Evolutionary conservation across 192 early-diverging fungal genomes (phyloP), one percentile per base, ranked within the genome.

Genomic region (Coemansia sp.): DNA sequence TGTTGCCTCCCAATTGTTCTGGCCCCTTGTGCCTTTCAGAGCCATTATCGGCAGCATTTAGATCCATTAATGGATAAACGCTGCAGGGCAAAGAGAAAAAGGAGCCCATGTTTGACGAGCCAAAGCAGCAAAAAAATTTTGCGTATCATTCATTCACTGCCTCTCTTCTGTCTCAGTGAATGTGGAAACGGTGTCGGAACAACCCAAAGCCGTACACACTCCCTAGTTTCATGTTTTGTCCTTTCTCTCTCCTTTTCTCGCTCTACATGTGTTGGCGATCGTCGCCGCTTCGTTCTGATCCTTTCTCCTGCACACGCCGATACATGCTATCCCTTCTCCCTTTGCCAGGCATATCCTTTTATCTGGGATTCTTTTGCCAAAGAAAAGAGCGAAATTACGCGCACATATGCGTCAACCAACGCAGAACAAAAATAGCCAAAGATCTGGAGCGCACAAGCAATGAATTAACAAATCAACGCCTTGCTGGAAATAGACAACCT

Each of bases 401-500:
- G 39, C 1, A 18, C 8, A 52, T 22, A 52, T 21, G 36, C 57
- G 8, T 22, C 39, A 19, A 16, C n/a, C 15, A 37, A 59, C 13
- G 36, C 16, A 11, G n/a, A 39, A 59, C 0, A 59, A 47, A 47
- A n/a, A 4, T n/a, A 15, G 10, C 46, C 46, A 47, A n/a, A 47
- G 46, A 47, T 15, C 46, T 4, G 46, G 46, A 47, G 46, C 26
- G 26, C 26, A 26, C 15, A 22, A 21, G 11, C 51, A 26, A 26
- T 11, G 9, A 12, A 26, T 54, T 49, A 16, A 18, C 16, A 16
- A 49, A 3, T 54, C 51, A 9, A 22, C 51, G 9, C 7, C 26
- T 9, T 41, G 16, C 18, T 16, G 57, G 37, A 18, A 59, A 59
- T 18, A 39, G 57, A 59, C 57, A 59, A 59, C 57, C 57, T 59